Percentiles rank a stretch among this genome's conserved stretches.
These are phyloP conservation scores for Zygosaccharomyces pseudobailii DNA, from an alignment of 1,139 yeast genomes.

Conservation along the genomic window DNA sequence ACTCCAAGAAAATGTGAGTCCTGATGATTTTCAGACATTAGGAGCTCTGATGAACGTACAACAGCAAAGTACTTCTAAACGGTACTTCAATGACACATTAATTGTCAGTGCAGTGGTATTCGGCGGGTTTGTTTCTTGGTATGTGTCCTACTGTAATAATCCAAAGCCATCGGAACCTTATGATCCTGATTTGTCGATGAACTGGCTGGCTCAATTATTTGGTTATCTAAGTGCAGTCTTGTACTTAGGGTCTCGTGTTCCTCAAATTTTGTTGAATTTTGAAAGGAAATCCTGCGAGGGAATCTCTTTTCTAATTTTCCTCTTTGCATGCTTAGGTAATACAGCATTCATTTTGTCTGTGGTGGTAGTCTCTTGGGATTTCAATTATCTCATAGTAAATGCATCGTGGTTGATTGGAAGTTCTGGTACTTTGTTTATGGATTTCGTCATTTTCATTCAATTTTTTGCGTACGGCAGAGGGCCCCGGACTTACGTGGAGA, in stretches of 20 bases:
- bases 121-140: slow-evolving; percentile 87
- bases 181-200: slow-evolving; percentile 46
- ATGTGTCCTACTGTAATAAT: slow-evolving; percentile 49
- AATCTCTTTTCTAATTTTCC: slow-evolving; percentile 81
- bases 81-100: slow-evolving; percentile 43
- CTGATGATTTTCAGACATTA: slow-evolving; percentile 17
- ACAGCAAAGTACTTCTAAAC: slow-evolving; percentile 13
- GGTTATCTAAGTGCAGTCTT: slow-evolving; percentile 89
- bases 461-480: slow-evolving; percentile 62
- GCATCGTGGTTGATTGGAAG: slow-evolving; percentile 93
- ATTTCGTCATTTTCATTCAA: slow-evolving; percentile 79
- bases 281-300: slow-evolving; percentile 90
- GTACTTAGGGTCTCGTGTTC: slow-evolving; percentile 83
- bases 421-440: slow-evolving; percentile 79
- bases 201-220: slow-evolving; percentile 76
- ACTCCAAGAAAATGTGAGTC: slow-evolving; percentile 10
- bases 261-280: slow-evolving; percentile 80
- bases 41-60: slow-evolving; percentile 10
- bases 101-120: slow-evolving; percentile 66
- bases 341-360: slow-evolving; percentile 84
- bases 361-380: slow-evolving; percentile 65
- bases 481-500: slow-evolving; percentile 1
- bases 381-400: slow-evolving; percentile 68
- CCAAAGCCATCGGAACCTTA: slow-evolving; percentile 27
- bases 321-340: slow-evolving; percentile 91